phyloP scores from a whole-genome alignment of 2,329 filamentous ascomycete genomes.

The Colletotrichum lindemuthianum region DNA sequence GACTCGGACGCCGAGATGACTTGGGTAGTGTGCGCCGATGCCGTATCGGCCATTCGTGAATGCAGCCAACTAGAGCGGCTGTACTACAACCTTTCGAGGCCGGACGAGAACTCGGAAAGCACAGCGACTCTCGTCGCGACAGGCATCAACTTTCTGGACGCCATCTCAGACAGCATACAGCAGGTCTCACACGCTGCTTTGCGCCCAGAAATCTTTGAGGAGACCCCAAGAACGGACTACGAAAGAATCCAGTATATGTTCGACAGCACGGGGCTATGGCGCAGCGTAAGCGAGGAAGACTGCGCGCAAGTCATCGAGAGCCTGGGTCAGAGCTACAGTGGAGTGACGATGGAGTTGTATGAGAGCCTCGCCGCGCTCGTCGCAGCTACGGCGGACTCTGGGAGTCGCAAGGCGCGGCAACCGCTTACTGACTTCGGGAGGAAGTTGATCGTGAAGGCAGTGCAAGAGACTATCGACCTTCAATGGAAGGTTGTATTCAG shows the following conservation, averaged over 20 bases:
- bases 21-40: constrained; percentile 87
- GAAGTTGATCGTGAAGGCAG: constrained; percentile 77
- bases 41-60: constrained; percentile 79
- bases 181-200: constrained; percentile 75
- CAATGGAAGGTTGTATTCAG: constrained; percentile 82
- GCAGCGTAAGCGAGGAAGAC: constrained; percentile 84
- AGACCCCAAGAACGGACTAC: constrained; percentile 73
- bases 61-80: constrained; percentile 83
- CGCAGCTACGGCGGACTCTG: constrained; percentile 52
- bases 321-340: constrained; percentile 73
- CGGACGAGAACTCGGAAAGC: constrained; percentile 63
- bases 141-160: constrained; percentile 75
- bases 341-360: constrained; percentile 66
- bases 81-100: constrained; percentile 70
- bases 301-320: constrained; percentile 75
- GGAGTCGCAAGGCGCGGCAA: constrained; percentile 55
- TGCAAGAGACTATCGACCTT: constrained; percentile 80
- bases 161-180: constrained; percentile 75
- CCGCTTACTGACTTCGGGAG: constrained; percentile 80
- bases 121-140: constrained; percentile 74
- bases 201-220: constrained; percentile 78
- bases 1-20: constrained; percentile 77
- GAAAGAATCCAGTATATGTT: constrained; percentile 83
- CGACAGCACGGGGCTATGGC: constrained; percentile 80
- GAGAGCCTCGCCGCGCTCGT: constrained; percentile 61